Base-by-base conservation (phyloP, 2,329 filamentous ascomycete genomes). In the Mycocentrospora acerina region DNA sequence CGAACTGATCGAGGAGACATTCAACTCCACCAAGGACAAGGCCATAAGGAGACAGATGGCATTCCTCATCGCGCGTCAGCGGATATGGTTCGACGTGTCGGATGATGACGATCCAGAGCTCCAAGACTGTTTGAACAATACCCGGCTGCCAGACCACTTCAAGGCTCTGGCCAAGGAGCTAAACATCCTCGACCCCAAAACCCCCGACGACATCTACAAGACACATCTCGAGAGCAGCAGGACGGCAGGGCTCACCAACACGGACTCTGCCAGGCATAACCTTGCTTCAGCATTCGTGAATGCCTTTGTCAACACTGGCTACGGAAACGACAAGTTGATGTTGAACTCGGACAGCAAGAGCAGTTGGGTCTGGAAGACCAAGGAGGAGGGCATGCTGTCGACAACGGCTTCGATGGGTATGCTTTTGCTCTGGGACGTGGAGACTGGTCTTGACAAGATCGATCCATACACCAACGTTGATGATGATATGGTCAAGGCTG, bases 311-410 rank as follows among this genome's bases (percentile, higher is more conserved):
- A 98, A 98, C 56, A 90, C 93, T 36, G 93, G 93, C 22, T 98
- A 90, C 57, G 88, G 90, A 29, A 87, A 90, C 41, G 93, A 98
- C 69, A 97, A 96, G 77, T 86, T 98, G 81, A 96, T 98, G 91
- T 76, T 97, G 41, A 85, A 89, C 28, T 86, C 93, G 14, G 85
- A 88, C 24, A 70, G 67, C 42, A 94, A 95, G 73, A 84, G 86
- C 57, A 88, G 86, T 48, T 98, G 93, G 91, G 88, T 98, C 4
- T 98, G 90, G 89, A 98, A 97, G 76, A 97, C 94, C 14, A 98
- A 98, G 71, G 90, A 94, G 28, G 90, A 96, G 60, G 93, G 93
- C 49, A 95, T 95, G 90, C 79, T 95, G 70, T 97, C 93, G 1
- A 96, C 91, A 0, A 87, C 94, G 26, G 94, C 94, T 4, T 97